phyloP scores from a whole-genome alignment of 1,139 yeast genomes.

The Geotrichum aggregatum region DNA sequence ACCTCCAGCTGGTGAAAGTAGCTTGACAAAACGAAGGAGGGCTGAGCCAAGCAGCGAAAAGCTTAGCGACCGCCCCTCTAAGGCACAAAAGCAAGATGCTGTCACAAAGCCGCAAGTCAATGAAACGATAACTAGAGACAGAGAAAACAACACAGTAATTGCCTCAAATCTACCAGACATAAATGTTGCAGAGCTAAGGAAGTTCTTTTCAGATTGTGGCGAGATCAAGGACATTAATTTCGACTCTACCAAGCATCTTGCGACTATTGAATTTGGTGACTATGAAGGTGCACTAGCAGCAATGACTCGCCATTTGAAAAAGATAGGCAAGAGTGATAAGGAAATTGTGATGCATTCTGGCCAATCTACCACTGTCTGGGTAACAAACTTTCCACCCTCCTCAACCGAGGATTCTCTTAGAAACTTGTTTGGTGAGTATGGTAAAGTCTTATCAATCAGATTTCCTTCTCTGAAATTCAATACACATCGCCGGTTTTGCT shows the following conservation, averaged over 20 bases:
- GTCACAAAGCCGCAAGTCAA: slow-evolving; percentile 2
- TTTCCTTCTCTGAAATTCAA: slow-evolving; percentile 62
- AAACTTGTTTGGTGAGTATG: slow-evolving; percentile 45
- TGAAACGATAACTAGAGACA: slow-evolving; percentile 40
- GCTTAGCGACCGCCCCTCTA: slow-evolving; percentile 1
- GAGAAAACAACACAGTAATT: slow-evolving; percentile 55
- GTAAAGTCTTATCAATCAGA: slow-evolving; percentile 53
- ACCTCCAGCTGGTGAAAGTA: slow-evolving; percentile 30
- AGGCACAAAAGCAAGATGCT: slow-evolving; percentile 4
- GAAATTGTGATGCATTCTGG: slow-evolving; percentile 47
- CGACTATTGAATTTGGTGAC: slow-evolving; percentile 49
- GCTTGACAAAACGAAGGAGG: slow-evolving; percentile 36
- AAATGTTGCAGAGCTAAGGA: slow-evolving; percentile 39
- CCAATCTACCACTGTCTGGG: slow-evolving; percentile 52
- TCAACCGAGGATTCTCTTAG: slow-evolving; percentile 44
- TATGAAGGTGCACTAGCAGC: slow-evolving; percentile 56
- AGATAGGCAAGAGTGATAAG: slow-evolving; percentile 40
- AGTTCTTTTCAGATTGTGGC: slow-evolving; percentile 63
- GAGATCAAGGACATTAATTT: slow-evolving; percentile 37
- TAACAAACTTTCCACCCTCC: slow-evolving; percentile 68
- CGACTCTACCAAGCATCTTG: slow-evolving; percentile 19
- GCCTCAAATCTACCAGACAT: slow-evolving; percentile 41
- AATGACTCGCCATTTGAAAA: slow-evolving; percentile 54
- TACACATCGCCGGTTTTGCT: slow-evolving; percentile 66
- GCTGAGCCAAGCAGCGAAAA: slow-evolving; percentile 38